Percentiles rank a stretch among this genome's conserved stretches.
These are phyloP conservation scores for Noccaea caerulescens DNA, from an alignment of 345 rosid genomes.

Conservation along the genomic window DNA sequence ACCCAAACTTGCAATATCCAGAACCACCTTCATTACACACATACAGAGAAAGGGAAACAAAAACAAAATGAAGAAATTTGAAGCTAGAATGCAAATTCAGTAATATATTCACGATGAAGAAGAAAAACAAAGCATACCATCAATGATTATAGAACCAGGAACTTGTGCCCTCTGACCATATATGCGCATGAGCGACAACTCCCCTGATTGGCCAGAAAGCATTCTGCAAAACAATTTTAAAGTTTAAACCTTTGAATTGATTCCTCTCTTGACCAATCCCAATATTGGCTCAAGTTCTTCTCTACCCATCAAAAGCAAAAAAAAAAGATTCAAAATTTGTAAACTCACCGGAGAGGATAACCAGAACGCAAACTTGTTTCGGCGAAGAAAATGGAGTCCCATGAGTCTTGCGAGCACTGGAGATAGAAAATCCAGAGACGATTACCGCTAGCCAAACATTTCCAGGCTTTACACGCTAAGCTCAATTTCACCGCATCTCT, in stretches of 20 bases:
- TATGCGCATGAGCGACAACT: slow-evolving; percentile 66
- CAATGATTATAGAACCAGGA: slow-evolving; percentile 73
- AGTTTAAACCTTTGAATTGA: not conserved
- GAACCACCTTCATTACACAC: slow-evolving; percentile 68
- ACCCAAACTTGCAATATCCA: slow-evolving; percentile 89
- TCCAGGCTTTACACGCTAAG: slow-evolving; percentile 56
- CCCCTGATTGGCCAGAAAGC: slow-evolving; percentile 45
- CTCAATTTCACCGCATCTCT: slow-evolving; percentile 60
- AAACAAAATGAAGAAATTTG: not conserved
- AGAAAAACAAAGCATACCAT: slow-evolving; percentile 54
- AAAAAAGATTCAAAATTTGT: not conserved
- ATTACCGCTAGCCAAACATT: slow-evolving; percentile 54
- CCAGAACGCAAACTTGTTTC: slow-evolving; percentile 66
- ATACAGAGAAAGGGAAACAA: not conserved
- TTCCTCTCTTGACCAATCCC: not conserved
- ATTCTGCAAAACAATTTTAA: slow-evolving; percentile 13
- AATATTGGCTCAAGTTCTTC: not conserved
- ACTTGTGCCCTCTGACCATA: slow-evolving; percentile 68
- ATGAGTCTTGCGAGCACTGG: slow-evolving; percentile 47
- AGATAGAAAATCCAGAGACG: slow-evolving; percentile 77
- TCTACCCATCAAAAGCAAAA: slow-evolving; percentile 1
- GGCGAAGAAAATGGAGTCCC: slow-evolving; percentile 72
- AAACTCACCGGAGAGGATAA: slow-evolving; percentile 67
- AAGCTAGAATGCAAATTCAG: not conserved
- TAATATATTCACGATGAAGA: not conserved